These are phyloP conservation scores for Fusarium liriodendri DNA, from an alignment of 2,329 filamentous ascomycete genomes.

Conservation along the genomic window DNA sequence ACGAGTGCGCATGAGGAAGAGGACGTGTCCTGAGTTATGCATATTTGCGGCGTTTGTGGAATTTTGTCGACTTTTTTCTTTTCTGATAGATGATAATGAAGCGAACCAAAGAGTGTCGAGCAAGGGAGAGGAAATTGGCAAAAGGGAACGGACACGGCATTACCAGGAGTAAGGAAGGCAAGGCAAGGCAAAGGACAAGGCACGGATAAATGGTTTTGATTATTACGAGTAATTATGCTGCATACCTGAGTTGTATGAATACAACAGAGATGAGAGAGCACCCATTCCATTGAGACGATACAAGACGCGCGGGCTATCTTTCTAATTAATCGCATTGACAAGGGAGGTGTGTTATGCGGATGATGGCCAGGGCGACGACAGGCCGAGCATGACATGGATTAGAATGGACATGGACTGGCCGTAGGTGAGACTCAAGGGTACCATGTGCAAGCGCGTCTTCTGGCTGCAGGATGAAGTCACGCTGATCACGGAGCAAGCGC, in stretches of 20 bases:
- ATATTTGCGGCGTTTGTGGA: slow-evolving; percentile 42
- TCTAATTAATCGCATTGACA: slow-evolving; percentile 34
- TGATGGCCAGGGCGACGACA: slow-evolving; percentile 9
- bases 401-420: neutral
- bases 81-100: slow-evolving; percentile 17
- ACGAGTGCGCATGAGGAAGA: slow-evolving; percentile 9
- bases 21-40: slow-evolving; percentile 27
- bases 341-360: slow-evolving; percentile 29
- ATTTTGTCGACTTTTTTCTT: slow-evolving; percentile 21
- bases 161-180: slow-evolving; percentile 12
- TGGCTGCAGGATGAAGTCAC: slow-evolving; percentile 44
- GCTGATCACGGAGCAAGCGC: slow-evolving; percentile 25
- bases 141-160: slow-evolving; percentile 30
- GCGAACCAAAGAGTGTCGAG: slow-evolving; percentile 5
- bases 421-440: slow-evolving; percentile 34
- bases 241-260: slow-evolving; percentile 39
- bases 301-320: neutral
- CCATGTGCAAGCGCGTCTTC: slow-evolving; percentile 23
- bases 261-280: slow-evolving; percentile 25
- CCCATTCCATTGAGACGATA: neutral
- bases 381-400: neutral
- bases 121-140: slow-evolving; percentile 13
- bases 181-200: neutral
- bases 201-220: slow-evolving; percentile 24
- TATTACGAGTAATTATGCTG: slow-evolving; percentile 33